These are phyloP conservation scores for Zalaria obscura DNA, from an alignment of 2,329 filamentous ascomycete genomes.

Conservation along the genomic window DNA sequence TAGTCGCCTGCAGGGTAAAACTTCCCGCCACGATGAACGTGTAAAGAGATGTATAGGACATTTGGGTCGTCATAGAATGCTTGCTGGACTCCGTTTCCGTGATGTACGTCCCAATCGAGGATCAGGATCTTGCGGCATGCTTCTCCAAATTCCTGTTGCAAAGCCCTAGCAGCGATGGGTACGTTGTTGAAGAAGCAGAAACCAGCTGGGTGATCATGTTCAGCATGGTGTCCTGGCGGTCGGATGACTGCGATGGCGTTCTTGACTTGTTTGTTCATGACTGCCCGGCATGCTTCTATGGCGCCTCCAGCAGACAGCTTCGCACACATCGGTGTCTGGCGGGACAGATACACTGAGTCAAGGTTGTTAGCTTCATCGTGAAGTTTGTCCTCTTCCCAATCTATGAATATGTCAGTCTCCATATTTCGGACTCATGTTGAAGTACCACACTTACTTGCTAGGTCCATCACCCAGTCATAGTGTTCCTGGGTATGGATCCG, in stretches of 20 bases:
- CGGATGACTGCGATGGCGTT: slow-evolving; percentile 94
- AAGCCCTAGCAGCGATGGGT: slow-evolving; percentile 77
- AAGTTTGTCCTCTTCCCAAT: slow-evolving; percentile 44
- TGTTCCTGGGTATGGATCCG: slow-evolving; percentile 67
- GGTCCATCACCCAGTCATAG: slow-evolving; percentile 53
- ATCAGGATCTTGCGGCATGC: slow-evolving; percentile 80
- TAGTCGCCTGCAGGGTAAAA: slow-evolving; percentile 65
- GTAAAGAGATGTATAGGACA: slow-evolving; percentile 86
- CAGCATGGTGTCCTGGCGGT: slow-evolving; percentile 89
- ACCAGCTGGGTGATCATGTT: slow-evolving; percentile 71
- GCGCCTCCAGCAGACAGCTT: slow-evolving; percentile 79
- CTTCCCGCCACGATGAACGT: slow-evolving; percentile 68
- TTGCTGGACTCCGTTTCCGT: slow-evolving; percentile 87
- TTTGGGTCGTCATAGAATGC: slow-evolving; percentile 93
- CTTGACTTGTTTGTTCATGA: slow-evolving; percentile 69
- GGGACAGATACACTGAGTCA: slow-evolving; percentile 30
- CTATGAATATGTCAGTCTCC: slow-evolving; percentile 17
- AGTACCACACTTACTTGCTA: not conserved
- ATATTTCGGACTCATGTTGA: not conserved
- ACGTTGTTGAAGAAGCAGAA: slow-evolving; percentile 99
- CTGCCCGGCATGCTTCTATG: slow-evolving; percentile 90
- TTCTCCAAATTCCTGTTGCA: slow-evolving; percentile 67
- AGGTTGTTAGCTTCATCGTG: slow-evolving; percentile 37
- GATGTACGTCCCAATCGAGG: slow-evolving; percentile 74
- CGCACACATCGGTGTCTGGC: slow-evolving; percentile 45